phyloP scores from a whole-genome alignment of 306 rosid genomes.

The Trifolium pratense region DNA sequence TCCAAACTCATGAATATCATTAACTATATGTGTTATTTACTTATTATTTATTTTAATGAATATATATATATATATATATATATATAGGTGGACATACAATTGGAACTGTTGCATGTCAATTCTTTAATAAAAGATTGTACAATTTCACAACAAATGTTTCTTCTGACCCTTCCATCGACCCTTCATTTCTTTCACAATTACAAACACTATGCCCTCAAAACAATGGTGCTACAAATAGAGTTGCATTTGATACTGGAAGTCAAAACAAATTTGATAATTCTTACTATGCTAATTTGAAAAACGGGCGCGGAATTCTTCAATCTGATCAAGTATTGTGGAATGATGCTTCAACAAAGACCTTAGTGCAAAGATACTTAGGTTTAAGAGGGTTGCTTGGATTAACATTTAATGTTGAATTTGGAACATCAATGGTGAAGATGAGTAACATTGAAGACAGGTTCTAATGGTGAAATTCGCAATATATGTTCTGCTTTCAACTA shows the following conservation, averaged over 20 bases:
- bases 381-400: conserved; percentile 44
- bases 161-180: conserved; percentile 56
- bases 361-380: conserved; percentile 53
- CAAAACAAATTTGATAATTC: conserved; percentile 47
- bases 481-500: conserved; percentile 61
- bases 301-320: conserved; percentile 56
- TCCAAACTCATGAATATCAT: neutral
- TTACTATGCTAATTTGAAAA: conserved; percentile 51
- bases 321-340: conserved; percentile 67
- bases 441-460: conserved; percentile 57
- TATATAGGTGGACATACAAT: conserved; percentile 68
- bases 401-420: conserved; percentile 57
- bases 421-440: conserved; percentile 71
- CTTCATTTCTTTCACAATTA: conserved; percentile 53
- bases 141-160: conserved; percentile 54
- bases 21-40: neutral
- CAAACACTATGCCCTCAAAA: conserved; percentile 59
- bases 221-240: conserved; percentile 45
- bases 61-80: conserved; percentile 21
- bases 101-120: conserved; percentile 59
- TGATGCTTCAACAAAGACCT: conserved; percentile 55
- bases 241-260: conserved; percentile 57
- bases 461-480: conserved; percentile 65
- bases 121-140: conserved; percentile 56
- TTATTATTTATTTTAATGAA: conserved; percentile 3